These are phyloP conservation scores for Alternaria sp. DNA, from an alignment of 2,329 filamentous ascomycete genomes.

Conservation along the genomic window DNA sequence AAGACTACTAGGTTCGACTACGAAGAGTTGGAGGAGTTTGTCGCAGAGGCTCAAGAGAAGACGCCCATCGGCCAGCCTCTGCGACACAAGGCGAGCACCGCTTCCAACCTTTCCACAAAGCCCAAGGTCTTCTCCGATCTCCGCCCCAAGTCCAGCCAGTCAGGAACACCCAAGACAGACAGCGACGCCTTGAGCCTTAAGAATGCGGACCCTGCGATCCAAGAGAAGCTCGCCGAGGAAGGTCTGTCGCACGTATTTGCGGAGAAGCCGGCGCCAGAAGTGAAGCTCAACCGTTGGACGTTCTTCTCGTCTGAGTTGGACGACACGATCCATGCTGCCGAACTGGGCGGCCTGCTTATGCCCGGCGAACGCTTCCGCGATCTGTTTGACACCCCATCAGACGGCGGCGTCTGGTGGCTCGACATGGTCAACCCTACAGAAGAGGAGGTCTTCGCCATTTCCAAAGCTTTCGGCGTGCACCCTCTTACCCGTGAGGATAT, in stretches of 20 bases:
- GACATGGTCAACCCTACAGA: constrained; percentile 90
- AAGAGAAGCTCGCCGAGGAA: constrained; percentile 54
- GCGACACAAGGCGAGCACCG: constrained; percentile 43
- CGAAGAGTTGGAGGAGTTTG: constrained; percentile 91
- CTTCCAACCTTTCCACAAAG: constrained; percentile 55
- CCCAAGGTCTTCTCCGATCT: constrained; percentile 67
- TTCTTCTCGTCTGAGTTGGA: constrained; percentile 97
- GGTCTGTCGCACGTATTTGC: constrained; percentile 44
- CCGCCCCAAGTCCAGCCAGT: constrained; percentile 52
- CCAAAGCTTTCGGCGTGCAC: constrained; percentile 94
- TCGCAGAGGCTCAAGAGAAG: constrained; percentile 64
- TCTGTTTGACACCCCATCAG: constrained; percentile 74
- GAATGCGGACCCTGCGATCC: constrained; percentile 38
- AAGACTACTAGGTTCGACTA: constrained; percentile 87
- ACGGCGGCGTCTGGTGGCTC: constrained; percentile 96
- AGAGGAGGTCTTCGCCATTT: constrained; percentile 85
- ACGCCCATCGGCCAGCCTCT: constrained; percentile 54
- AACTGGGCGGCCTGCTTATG: constrained; percentile 85
- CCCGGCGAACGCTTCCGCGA: constrained; percentile 89
- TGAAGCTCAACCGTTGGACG: constrained; percentile 77
- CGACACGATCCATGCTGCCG: constrained; percentile 88
- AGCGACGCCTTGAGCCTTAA: constrained; percentile 39
- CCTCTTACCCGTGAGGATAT: constrained; percentile 97
- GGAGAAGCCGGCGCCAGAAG: constrained; percentile 53
- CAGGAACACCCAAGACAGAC: constrained; percentile 46